phyloP scores from a whole-genome alignment of 257 asterid genomes.

The Capsicum baccatum region DNA sequence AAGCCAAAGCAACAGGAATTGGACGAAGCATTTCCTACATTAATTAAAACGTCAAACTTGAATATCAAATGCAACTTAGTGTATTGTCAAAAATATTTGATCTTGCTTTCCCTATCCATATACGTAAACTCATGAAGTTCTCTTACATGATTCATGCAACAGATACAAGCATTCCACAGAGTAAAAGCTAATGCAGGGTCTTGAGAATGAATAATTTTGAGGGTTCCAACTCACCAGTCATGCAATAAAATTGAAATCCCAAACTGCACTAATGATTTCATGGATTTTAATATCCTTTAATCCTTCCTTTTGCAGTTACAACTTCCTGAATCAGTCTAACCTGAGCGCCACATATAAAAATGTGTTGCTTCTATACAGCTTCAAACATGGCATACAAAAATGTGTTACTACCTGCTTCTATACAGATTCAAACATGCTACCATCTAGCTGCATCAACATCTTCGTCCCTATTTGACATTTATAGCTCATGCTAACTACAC shows the following conservation, averaged over 20 bases:
- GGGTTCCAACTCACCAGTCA: neutral
- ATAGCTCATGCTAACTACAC: neutral
- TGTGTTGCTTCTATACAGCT: neutral
- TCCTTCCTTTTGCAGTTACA: neutral
- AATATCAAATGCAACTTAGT: neutral
- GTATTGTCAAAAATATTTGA: neutral
- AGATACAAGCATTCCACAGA: neutral
- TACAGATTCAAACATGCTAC: neutral
- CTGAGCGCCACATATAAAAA: neutral
- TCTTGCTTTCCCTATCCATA: neutral
- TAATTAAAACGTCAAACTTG: slow-evolving; percentile 10
- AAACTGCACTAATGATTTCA: slow-evolving; percentile 8
- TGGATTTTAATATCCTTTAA: slow-evolving; percentile 15
- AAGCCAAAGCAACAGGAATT: slow-evolving; percentile 96
- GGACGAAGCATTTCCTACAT: slow-evolving; percentile 94
- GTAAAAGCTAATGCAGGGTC: neutral
- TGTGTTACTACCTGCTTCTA: neutral
- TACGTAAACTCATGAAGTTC: neutral
- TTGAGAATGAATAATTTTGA: slow-evolving; percentile 10
- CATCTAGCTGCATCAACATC: slow-evolving; percentile 20
- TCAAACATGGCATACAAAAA: neutral
- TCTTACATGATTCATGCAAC: neutral
- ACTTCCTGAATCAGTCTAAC: neutral
- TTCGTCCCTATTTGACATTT: neutral
- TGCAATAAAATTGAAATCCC: neutral